Evolutionary conservation across 202 grass and related monocot species (phyloP), one percentile per base, ranked within the genome.

Genomic region (Saccharum hybrid): DNA sequence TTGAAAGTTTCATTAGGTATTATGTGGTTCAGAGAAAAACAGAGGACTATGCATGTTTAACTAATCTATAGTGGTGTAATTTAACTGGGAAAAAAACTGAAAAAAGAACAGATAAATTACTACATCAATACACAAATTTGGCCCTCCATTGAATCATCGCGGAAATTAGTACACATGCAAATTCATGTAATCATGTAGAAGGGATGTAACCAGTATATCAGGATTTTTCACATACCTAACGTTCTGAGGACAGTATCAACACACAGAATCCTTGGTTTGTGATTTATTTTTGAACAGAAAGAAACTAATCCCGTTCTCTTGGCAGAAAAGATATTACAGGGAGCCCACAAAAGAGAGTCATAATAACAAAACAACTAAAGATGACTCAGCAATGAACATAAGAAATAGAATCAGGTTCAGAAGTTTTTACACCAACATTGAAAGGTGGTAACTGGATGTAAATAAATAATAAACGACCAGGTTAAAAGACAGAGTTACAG

Each of bases 401-500:
- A 42, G 66, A 46, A 71, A 71, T 46, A 46, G 68, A 71, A 45
- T 46, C 67, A 71, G 15, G 40, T 71, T 48, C 13, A 72, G 41
- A 30, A 48, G 13, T 71, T 16, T 30, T 31, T 31, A 49, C 1
- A 72, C 14, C 40, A 46, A 51, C 31, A 52, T 15, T 11, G 45
- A 51, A 52, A 73, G 3, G 43, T 72, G 45, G 14, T 34, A 73
- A 31, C 15, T 51, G 10, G 23, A 73, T 42, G 45, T 18, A 73
- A 49, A 72, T 8, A 51, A 51, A 56, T n/a, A 57, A 57, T 57
- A 57, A 57, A 57, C 52, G 52, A 33, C 69, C 40, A 23, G 23
- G 30, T 8, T 46, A 73, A 73, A 71, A 18, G 70, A 49, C 46
- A 72, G 7, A 70, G 41, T 10, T 72, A 2, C 31, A 30, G 15